Conservation (phyloP, 768 basidiomycete genomes). For the Suillus paluster region DNA sequence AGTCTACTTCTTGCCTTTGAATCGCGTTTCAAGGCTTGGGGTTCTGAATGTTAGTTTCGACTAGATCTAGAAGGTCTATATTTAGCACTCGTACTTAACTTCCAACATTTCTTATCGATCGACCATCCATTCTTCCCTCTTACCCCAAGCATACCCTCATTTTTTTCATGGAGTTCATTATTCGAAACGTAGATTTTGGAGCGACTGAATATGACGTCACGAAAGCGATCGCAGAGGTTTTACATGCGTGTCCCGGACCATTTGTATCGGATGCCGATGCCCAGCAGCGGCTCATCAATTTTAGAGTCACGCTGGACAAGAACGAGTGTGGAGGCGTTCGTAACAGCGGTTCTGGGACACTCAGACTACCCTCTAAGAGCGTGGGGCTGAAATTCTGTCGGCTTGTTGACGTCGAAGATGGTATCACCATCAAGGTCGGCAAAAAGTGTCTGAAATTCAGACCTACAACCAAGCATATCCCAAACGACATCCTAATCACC, state of each 20-base stretch:
- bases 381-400: slow-evolving; percentile 52
- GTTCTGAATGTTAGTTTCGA: not conserved
- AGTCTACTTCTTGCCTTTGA: not conserved
- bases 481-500: slow-evolving; percentile 30
- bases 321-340: slow-evolving; percentile 53
- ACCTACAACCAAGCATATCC: slow-evolving; percentile 13
- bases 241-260: slow-evolving; percentile 48
- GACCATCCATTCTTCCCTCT: not conserved
- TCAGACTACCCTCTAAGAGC: slow-evolving; percentile 31
- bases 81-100: not conserved
- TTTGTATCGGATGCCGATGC: slow-evolving; percentile 26
- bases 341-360: slow-evolving; percentile 56
- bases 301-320: slow-evolving; percentile 57
- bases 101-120: slow-evolving; percentile 2
- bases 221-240: slow-evolving; percentile 53
- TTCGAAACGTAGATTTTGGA: slow-evolving; percentile 38
- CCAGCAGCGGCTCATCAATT: slow-evolving; percentile 52
- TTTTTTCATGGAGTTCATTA: slow-evolving; percentile 42
- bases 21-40: not conserved
- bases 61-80: not conserved
- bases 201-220: slow-evolving; percentile 61
- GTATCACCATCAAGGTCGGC: slow-evolving; percentile 44
- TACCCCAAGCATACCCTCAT: not conserved
- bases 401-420: slow-evolving; percentile 40
- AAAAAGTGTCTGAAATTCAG: slow-evolving; percentile 44